Base-by-base conservation (phyloP, 495 filamentous ascomycete genomes). In the Penicillium alfredii region DNA sequence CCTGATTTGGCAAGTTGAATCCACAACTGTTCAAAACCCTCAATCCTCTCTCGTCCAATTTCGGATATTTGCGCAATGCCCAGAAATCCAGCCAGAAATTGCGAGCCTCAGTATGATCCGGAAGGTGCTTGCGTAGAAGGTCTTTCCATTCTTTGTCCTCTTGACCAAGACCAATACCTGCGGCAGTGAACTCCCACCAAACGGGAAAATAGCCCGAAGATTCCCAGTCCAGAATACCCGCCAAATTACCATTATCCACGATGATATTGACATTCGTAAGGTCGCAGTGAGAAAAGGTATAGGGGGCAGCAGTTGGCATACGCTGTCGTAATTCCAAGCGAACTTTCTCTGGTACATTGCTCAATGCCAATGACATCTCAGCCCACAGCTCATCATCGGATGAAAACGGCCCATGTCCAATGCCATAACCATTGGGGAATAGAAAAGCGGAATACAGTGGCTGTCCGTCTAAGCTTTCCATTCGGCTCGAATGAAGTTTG, bases 201-300 rank as follows among this genome's bases (percentile, higher is more conserved):
- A 53, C 45, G 11, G 55, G 62, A 17, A 45, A 56, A 24, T 54
- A 63, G 5, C 60, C 57, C 8, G 56, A 47, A 19, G 15, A 20
- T 30, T 63, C 59, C 59, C 62, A 60, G 21, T 66, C 62, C 13
- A 66, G 42, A 2, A 56, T 54, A 11, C 47, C 59, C 0, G 38
- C 44, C 9, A 63, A 27, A 18, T 44, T 28, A 3, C 47, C 42
- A 26, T 46, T 37, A 0, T 49, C 22, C 7, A 63, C 49, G 21
- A 65, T 58, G 25, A 63, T 53, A 20, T 63, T 62, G 12, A 55
- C 45, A 33, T 26, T 30, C 9, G 49, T 50, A 10, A 60, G 28
- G 25, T 64, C 48, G 7, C 48, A 42, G 21, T 58, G 51, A 9
- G 58, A 56, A 23, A 58, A 58, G 4, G 54, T 64, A 29, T 51